A percentile compares a stretch with the other conserved stretches of the same genome.
Conservation (phyloP, 2,329 filamentous ascomycete genomes). For the Aotearoamyces nothofagi region DNA sequence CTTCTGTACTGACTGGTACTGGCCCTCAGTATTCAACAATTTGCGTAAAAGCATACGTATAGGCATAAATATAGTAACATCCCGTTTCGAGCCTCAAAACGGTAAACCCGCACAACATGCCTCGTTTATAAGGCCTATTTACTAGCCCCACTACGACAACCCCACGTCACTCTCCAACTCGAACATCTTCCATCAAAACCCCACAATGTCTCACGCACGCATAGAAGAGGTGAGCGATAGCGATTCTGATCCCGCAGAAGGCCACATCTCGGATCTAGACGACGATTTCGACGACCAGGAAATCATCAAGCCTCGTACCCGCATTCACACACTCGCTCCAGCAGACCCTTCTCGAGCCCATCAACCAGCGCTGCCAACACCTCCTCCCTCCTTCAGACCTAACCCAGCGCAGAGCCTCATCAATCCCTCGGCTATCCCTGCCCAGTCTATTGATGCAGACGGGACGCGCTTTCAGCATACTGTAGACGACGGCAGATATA, state of each 20-base stretch:
- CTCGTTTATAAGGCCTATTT: too few relatives aligned
- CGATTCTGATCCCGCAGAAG: slow-evolving; percentile 72
- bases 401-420: slow-evolving; percentile 13
- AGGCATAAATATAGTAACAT: too few relatives aligned
- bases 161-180: too few relatives aligned
- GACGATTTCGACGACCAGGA: slow-evolving; percentile 35
- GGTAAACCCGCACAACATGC: too few relatives aligned
- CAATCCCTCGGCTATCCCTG: slow-evolving; percentile 24
- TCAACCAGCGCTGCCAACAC: slow-evolving; percentile 14
- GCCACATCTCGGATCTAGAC: slow-evolving; percentile 55
- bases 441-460: slow-evolving; percentile 18
- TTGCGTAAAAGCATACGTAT: too few relatives aligned
- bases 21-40: too few relatives aligned
- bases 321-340: slow-evolving; percentile 18
- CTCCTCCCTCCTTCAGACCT: slow-evolving; percentile 10
- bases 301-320: slow-evolving; percentile 13
- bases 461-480: slow-evolving; percentile 21
- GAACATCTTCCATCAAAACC: too few relatives aligned
- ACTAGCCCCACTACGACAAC: too few relatives aligned
- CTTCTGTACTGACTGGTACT: too few relatives aligned
- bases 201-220: slow-evolving; percentile 64
- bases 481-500: slow-evolving; percentile 42
- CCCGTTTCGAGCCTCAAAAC: too few relatives aligned
- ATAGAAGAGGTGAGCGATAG: slow-evolving; percentile 88
- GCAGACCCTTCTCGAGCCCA: slow-evolving; percentile 12